Evolutionary conservation across 179 eudicot genomes (phyloP), one percentile per base, ranked within the genome.

Genomic region (Beta macrorhiza): DNA sequence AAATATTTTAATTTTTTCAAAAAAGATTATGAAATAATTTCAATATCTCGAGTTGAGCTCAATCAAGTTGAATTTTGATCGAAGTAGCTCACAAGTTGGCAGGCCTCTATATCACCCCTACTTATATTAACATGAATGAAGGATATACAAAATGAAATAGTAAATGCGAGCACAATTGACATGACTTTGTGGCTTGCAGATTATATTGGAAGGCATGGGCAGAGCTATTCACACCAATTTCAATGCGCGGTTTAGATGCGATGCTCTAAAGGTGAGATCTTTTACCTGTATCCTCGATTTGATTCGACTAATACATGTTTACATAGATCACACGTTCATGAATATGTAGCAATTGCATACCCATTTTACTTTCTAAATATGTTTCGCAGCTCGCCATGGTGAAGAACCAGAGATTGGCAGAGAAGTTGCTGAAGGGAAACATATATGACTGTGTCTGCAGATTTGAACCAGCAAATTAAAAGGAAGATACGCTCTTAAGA

Each of bases 131-230:
- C 5, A 19, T 5, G 3, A 44, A 69, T 42, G 25, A 67, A 4
- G 22, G 9, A 69, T 69, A 7, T 12, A 49, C 7, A 47, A 49
- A 11, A 53, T 6, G 6, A 5, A 25, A 14, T 53, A 25, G 5
- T 53, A 14, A 55, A 55, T 55, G 49, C 0, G 49, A 72, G 42
- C 42, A 22, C 10, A 5, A 49, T 0, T 72, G 17, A 20, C 15
- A 55, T 56, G 44, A 32, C 37, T 37, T 59, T 71, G 72, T 78
- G 78, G 44, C 63, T 17, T 83, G 85, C 91, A 96, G 99, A 82
- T 96, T 20, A 90, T 96, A 47, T 90, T 96, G 92, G 98, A 96
- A 89, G 99, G 99, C 80, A 96, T 96, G 98, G 99, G 99, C 49
- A 86, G 99, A 52, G 80, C 99, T 64, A 85, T 96, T 61, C 99